These are phyloP conservation scores for Ascochyta lentis DNA, from an alignment of 2,329 filamentous ascomycete genomes.

Conservation along the genomic window DNA sequence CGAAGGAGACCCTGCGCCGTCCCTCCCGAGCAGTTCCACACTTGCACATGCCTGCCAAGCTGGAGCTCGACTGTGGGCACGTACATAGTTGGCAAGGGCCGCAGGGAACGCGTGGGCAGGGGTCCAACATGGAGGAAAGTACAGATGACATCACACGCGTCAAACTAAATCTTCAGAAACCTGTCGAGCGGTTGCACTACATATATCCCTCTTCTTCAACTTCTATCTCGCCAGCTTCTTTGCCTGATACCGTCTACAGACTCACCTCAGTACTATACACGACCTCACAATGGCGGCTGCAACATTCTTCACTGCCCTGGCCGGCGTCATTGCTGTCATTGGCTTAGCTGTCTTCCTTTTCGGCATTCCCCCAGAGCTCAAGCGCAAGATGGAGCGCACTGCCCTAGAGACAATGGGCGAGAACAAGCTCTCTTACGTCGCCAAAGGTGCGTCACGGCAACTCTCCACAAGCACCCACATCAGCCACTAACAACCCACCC, in stretches of 20 bases:
- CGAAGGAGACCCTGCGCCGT: slow-evolving; percentile 15
- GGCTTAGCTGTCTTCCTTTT: slow-evolving; percentile 55
- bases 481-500: slow-evolving; percentile 16
- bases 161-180: slow-evolving; percentile 5
- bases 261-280: not conserved
- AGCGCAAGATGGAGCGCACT: slow-evolving; percentile 55
- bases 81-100: not conserved
- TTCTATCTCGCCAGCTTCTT: not conserved
- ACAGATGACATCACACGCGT: slow-evolving; percentile 14
- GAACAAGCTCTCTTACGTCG: slow-evolving; percentile 55
- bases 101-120: slow-evolving; percentile 7
- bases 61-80: slow-evolving; percentile 2
- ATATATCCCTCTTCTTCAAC: not conserved
- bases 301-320: slow-evolving; percentile 40
- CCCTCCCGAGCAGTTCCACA: slow-evolving; percentile 10
- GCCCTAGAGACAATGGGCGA: slow-evolving; percentile 61
- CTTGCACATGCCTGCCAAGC: slow-evolving; percentile 13
- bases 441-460: slow-evolving; percentile 40
- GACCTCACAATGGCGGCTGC: slow-evolving; percentile 34
- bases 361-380: slow-evolving; percentile 56
- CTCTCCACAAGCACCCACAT: not conserved
- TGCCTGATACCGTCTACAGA: slow-evolving; percentile 6
- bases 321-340: slow-evolving; percentile 46
- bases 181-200: slow-evolving; percentile 1
- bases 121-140: slow-evolving; percentile 1